phyloP scores from a whole-genome alignment of 2,329 filamentous ascomycete species.

The Penicillium sp. region DNA sequence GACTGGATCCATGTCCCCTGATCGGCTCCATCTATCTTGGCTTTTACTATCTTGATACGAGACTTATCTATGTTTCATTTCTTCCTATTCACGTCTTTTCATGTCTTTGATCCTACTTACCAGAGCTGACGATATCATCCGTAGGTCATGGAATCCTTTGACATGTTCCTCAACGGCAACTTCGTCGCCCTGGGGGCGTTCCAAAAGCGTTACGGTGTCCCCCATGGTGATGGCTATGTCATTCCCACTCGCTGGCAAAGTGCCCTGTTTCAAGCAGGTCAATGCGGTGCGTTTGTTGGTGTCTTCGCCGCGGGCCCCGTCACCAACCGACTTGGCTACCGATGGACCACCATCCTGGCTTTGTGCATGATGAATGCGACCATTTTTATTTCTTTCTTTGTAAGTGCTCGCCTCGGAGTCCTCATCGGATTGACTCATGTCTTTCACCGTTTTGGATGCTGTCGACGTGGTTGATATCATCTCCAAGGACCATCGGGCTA shows the following conservation, averaged over 20 bases:
- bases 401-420: constrained; percentile 25
- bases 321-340: constrained; percentile 62
- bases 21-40: neutral
- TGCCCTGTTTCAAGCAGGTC: constrained; percentile 59
- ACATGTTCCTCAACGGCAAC: constrained; percentile 54
- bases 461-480: neutral
- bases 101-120: neutral
- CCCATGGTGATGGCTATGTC: constrained; percentile 16
- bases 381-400: constrained; percentile 65
- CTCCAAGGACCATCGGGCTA: neutral
- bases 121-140: neutral
- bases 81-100: neutral
- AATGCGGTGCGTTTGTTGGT: constrained; percentile 63
- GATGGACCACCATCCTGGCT: constrained; percentile 59
- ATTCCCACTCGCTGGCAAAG: constrained; percentile 57
- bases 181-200: constrained; percentile 52
- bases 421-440: neutral
- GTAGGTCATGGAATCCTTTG: constrained; percentile 56
- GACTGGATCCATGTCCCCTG: neutral
- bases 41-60: neutral
- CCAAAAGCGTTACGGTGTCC: constrained; percentile 44
- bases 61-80: neutral
- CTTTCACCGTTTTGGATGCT: neutral
- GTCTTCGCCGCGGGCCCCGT: constrained; percentile 64
- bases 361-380: constrained; percentile 62